Conservation (phyloP, 495 filamentous ascomycete species). For the Penicillium roqueforti region DNA sequence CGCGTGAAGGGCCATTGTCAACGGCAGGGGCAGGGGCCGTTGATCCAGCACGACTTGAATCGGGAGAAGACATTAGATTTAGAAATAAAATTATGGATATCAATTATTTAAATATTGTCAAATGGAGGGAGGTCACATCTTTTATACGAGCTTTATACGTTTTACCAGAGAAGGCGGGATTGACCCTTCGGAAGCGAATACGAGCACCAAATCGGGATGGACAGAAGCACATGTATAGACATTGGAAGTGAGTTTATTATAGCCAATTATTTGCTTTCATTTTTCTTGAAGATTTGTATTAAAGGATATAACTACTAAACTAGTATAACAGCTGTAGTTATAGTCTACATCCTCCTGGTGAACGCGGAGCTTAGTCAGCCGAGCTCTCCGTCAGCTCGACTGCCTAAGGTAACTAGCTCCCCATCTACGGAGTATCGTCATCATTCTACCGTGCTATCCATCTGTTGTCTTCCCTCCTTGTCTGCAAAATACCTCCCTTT, state of each 20-base stretch:
- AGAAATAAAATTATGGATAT: background rate
- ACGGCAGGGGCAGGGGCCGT: conserved; percentile 3
- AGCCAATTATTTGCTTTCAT: background rate
- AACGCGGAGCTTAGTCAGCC: conserved; percentile 20
- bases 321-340: background rate
- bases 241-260: background rate
- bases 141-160: background rate
- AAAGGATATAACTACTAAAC: too few relatives aligned
- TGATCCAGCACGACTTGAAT: conserved; percentile 5
- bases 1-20: conserved; percentile 2
- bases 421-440: conserved; percentile 24
- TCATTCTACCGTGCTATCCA: conserved; percentile 18
- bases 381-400: conserved; percentile 43
- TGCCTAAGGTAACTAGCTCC: conserved; percentile 31
- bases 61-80: conserved; percentile 8
- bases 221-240: background rate
- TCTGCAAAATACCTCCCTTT: background rate
- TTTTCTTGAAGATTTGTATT: background rate
- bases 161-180: background rate
- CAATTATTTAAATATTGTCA: background rate
- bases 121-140: background rate
- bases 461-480: conserved; percentile 10
- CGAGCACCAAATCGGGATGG: background rate
- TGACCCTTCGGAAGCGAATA: background rate
- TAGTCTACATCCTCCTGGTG: background rate